Conservation (phyloP, 202 grass and related monocot genomes). For the Panicum virgatum region DNA sequence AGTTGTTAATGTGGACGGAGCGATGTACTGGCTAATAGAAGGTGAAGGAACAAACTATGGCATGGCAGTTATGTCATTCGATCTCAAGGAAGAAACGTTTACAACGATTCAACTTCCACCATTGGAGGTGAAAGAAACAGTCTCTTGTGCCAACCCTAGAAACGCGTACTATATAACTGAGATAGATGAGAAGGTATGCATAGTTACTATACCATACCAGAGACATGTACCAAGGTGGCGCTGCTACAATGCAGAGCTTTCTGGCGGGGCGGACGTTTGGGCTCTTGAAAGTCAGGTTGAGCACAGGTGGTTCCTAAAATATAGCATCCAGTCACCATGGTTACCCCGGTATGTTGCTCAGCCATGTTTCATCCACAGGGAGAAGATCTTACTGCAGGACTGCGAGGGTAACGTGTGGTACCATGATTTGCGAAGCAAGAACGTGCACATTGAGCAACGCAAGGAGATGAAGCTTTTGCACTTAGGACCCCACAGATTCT, state of each 20-base stretch:
- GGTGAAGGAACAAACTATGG: conserved; percentile 14
- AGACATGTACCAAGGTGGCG: conserved; percentile 22
- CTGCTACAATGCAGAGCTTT: conserved; percentile 16
- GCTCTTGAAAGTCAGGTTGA: conserved; percentile 27
- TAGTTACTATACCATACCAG: conserved; percentile 22
- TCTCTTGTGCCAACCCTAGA: conserved; percentile 3
- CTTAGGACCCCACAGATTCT: conserved; percentile 8
- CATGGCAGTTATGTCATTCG: conserved; percentile 24
- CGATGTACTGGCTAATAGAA: conserved; percentile 39
- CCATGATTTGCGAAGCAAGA: conserved; percentile 16
- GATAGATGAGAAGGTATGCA: conserved; percentile 13
- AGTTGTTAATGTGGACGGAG: conserved; percentile 30
- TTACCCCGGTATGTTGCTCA: conserved; percentile 16
- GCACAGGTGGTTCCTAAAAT: conserved; percentile 23
- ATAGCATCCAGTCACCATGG: conserved; percentile 21
- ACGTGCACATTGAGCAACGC: not conserved
- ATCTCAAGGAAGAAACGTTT: conserved; percentile 43
- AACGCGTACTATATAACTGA: conserved; percentile 22
- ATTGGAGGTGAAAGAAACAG: not conserved
- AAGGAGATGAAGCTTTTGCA: conserved; percentile 26
- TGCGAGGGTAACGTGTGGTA: not conserved
- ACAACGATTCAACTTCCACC: conserved; percentile 17
- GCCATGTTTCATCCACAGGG: conserved; percentile 44
- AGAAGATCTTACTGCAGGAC: conserved; percentile 33
- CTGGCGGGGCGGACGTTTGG: conserved; percentile 35